These are phyloP conservation scores for Edaphochlamys debaryana DNA, from an alignment of 139 green algal genomes.

Conservation along the genomic window DNA sequence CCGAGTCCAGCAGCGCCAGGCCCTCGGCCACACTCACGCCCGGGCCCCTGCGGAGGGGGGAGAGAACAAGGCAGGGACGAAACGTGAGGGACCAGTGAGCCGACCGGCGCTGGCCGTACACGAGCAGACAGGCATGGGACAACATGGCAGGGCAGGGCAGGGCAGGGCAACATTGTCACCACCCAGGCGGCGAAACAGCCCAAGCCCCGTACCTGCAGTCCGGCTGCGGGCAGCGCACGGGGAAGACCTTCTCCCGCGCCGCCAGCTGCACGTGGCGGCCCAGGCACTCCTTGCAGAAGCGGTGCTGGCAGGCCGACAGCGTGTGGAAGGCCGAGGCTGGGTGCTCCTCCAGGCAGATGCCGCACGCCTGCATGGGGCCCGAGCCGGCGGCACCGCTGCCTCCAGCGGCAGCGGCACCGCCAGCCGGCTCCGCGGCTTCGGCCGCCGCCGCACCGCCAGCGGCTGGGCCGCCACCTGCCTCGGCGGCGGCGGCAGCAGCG, in stretches of 20 bases:
- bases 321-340: conserved; percentile 13
- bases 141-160: too few relatives aligned
- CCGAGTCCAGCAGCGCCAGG: background rate
- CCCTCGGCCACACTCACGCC: conserved; percentile 20
- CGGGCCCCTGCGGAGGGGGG: background rate
- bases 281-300: conserved; percentile 32
- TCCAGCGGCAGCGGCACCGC: background rate
- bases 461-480: background rate
- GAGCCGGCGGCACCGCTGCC: background rate
- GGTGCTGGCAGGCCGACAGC: conserved; percentile 6
- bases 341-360: conserved; percentile 34
- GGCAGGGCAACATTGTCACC: too few relatives aligned
- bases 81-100: too few relatives aligned
- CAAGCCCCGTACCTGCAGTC: background rate
- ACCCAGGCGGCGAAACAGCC: too few relatives aligned
- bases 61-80: too few relatives aligned
- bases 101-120: too few relatives aligned
- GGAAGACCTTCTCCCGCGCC: conserved; percentile 30
- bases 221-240: conserved; percentile 25
- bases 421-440: background rate
- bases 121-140: too few relatives aligned
- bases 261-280: conserved; percentile 34
- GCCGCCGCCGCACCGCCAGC: background rate
- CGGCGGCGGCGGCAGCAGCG: background rate
- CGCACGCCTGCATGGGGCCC: background rate